Evolutionary conservation across 2,329 filamentous ascomycete species (phyloP).

Genomic region (Diaporthe ilicicola): DNA sequence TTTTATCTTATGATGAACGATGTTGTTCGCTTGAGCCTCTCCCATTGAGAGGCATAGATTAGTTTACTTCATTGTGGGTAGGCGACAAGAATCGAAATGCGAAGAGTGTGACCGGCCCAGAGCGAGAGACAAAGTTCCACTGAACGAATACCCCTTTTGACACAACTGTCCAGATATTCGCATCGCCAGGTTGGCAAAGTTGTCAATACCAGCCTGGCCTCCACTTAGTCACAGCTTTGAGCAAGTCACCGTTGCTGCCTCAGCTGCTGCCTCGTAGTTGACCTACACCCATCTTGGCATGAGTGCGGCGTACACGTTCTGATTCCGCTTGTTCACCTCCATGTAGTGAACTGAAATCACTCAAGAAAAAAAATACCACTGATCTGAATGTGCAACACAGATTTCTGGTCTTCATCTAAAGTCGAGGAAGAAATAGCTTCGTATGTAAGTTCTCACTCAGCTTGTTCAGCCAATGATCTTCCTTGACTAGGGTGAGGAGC

Average conservation of each 20-base stretch:
- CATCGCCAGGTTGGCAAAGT: neutral
- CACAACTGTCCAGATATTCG: no score
- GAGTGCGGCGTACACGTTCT: no score
- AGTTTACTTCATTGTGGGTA: neutral
- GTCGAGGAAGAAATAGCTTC: neutral
- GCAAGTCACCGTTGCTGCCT: neutral
- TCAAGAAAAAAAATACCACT: neutral
- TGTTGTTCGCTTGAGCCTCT: neutral
- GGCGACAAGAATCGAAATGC: neutral
- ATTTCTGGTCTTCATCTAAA: neutral
- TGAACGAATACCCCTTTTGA: neutral
- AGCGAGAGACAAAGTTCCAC: no score
- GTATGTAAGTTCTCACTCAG: neutral
- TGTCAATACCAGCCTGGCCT: neutral
- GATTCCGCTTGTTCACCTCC: no score
- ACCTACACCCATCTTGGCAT: neutral
- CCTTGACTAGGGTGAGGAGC: neutral
- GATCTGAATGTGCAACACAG: neutral
- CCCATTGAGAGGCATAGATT: neutral
- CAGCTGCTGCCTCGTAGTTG: no score
- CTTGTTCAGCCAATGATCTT: conserved; percentile 12
- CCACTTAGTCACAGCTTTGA: neutral
- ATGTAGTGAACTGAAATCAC: no score
- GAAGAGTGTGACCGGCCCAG: neutral
- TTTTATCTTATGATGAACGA: neutral